A percentile compares a stretch with the other conserved stretches of the same genome.
Evolutionary conservation across 495 filamentous ascomycete species (phyloP).

Genomic region (Umbilicaria muhlenbergii): DNA sequence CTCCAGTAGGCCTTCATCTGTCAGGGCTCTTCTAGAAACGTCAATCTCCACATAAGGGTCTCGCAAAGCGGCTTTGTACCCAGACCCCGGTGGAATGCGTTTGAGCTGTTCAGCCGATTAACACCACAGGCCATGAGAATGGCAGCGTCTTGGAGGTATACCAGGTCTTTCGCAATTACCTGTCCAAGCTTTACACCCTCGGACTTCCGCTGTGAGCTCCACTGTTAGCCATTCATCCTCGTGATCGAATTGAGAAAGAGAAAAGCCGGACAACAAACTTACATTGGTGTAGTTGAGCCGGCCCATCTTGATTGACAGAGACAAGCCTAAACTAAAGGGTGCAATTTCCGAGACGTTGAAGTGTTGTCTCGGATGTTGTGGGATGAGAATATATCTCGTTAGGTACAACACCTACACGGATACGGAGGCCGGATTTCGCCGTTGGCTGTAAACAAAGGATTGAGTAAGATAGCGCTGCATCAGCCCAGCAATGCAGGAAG

Average conservation of each 20-base stretch:
- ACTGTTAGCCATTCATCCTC: not conserved
- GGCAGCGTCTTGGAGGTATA: slow-evolving; percentile 8
- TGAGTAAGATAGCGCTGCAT: too few relatives aligned
- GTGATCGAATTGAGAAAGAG: not conserved
- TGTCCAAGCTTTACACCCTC: slow-evolving; percentile 29
- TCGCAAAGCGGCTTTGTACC: slow-evolving; percentile 19
- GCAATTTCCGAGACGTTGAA: not conserved
- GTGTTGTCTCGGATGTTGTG: too few relatives aligned
- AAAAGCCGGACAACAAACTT: slow-evolving; percentile 2
- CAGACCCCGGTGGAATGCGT: slow-evolving; percentile 20
- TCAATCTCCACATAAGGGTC: slow-evolving; percentile 32
- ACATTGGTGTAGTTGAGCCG: slow-evolving; percentile 25
- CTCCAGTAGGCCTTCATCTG: slow-evolving; percentile 26
- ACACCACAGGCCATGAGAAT: not conserved
- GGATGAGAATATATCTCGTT: too few relatives aligned
- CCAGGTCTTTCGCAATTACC: slow-evolving; percentile 28
- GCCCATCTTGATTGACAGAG: slow-evolving; percentile 16
- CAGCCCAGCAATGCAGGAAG: too few relatives aligned
- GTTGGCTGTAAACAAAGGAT: too few relatives aligned
- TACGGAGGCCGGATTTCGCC: too few relatives aligned
- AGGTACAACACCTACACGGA: too few relatives aligned
- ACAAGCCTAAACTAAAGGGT: not conserved
- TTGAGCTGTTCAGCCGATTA: slow-evolving; percentile 17
- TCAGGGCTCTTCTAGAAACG: slow-evolving; percentile 25
- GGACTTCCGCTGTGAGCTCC: slow-evolving; percentile 21